A percentile compares a stretch with the other conserved stretches of the same genome.
Conservation (phyloP, 768 basidiomycete genomes). For the Kockovaella imperatae region DNA sequence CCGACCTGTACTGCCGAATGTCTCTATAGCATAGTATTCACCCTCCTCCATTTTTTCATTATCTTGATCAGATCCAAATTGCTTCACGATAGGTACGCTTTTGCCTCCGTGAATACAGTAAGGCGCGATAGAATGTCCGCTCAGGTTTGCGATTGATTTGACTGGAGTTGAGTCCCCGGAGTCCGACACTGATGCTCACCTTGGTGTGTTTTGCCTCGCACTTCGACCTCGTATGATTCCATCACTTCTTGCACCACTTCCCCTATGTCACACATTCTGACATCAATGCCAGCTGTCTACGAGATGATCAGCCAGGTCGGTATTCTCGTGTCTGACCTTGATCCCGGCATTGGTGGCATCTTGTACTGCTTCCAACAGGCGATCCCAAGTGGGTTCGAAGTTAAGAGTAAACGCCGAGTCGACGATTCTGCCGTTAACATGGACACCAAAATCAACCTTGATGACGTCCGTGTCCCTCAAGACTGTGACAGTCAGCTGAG, state of each 20-base stretch:
- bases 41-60: slow-evolving; percentile 98
- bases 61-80: slow-evolving; percentile 53
- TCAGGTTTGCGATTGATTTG: slow-evolving; percentile 86
- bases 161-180: slow-evolving; percentile 50
- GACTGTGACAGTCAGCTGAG: slow-evolving; percentile 50
- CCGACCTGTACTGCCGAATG: slow-evolving; percentile 93
- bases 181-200: slow-evolving; percentile 49
- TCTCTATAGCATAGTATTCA: slow-evolving; percentile 98
- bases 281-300: slow-evolving; percentile 94
- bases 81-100: slow-evolving; percentile 80
- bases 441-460: slow-evolving; percentile 96
- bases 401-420: slow-evolving; percentile 92
- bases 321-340: slow-evolving; percentile 50
- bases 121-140: slow-evolving; percentile 82
- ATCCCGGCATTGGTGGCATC: slow-evolving; percentile 92
- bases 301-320: not conserved
- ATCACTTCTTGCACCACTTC: slow-evolving; percentile 94
- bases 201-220: slow-evolving; percentile 71
- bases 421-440: slow-evolving; percentile 87
- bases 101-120: slow-evolving; percentile 92
- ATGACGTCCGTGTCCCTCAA: slow-evolving; percentile 75
- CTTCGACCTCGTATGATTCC: slow-evolving; percentile 96
- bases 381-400: slow-evolving; percentile 84
- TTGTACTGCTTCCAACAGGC: slow-evolving; percentile 78
- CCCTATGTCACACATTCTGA: slow-evolving; percentile 82